Conservation (phyloP, 129 eudicot genomes). For the Escallonia herrerae region DNA sequence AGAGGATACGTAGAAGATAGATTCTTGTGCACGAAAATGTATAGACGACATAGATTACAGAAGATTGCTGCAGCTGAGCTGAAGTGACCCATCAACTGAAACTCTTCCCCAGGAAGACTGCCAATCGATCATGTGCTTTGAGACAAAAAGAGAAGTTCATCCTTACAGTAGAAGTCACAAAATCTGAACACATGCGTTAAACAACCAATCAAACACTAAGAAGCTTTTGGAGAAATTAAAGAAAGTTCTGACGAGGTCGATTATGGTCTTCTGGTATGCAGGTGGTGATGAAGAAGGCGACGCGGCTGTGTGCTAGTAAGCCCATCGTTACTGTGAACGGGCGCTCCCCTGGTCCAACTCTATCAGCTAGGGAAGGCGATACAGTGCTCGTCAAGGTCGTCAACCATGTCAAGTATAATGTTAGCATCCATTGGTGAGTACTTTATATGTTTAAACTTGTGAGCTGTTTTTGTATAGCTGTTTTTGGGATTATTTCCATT, state of each 20-base stretch:
- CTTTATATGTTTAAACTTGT: not conserved
- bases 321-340: conserved; percentile 76
- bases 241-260: not conserved
- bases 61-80: not conserved
- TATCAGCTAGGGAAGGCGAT: conserved; percentile 75
- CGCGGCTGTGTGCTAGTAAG: conserved; percentile 59
- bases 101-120: conserved; percentile 1
- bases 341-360: conserved; percentile 71
- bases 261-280: conserved; percentile 13
- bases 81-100: conserved; percentile 10
- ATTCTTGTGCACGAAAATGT: conserved; percentile 3
- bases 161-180: not conserved
- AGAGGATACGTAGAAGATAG: not conserved
- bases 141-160: not conserved
- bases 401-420: conserved; percentile 62
- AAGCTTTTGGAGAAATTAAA: not conserved
- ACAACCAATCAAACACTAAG: not conserved
- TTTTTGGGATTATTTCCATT: no score
- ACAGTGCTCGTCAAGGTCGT: conserved; percentile 65
- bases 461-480: not conserved
- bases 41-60: not conserved
- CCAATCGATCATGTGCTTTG: no score
- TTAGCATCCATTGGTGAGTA: conserved; percentile 74
- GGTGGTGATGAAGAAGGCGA: conserved; percentile 67
- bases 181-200: not conserved